phyloP scores from a whole-genome alignment of 2,329 filamentous ascomycete species.

The Fusarium sp. region DNA sequence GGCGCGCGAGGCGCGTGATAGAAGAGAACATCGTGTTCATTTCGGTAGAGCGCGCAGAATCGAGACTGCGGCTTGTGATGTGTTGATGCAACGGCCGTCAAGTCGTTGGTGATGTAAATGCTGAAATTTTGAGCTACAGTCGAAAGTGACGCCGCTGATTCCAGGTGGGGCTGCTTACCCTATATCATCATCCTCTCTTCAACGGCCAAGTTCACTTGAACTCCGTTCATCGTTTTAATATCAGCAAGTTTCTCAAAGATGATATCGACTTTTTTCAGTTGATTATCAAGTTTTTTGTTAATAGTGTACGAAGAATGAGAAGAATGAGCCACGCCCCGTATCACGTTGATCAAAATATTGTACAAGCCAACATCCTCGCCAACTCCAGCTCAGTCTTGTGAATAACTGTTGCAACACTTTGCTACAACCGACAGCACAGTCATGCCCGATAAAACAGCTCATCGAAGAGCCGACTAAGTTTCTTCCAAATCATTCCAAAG shows the following conservation, averaged over 20 bases:
- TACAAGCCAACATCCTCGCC: too few relatives aligned
- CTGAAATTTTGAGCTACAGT: constrained; percentile 42
- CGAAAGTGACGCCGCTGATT: constrained; percentile 29
- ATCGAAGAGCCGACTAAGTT: not conserved
- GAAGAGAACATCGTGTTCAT: constrained; percentile 44
- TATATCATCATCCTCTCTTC: not conserved
- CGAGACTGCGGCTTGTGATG: constrained; percentile 25
- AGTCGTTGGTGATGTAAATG: constrained; percentile 33
- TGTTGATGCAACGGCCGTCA: constrained; percentile 15
- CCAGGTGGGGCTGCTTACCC: constrained; percentile 30
- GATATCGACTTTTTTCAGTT: not conserved
- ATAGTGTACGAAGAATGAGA: not conserved
- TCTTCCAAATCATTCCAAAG: not conserved
- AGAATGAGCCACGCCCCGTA: not conserved
- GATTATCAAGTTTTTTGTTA: too few relatives aligned
- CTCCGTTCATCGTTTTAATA: constrained; percentile 50
- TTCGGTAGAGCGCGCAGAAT: constrained; percentile 6
- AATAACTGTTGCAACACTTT: accelerated
- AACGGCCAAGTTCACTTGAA: not conserved
- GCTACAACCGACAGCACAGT: not conserved
- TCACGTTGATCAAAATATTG: not conserved
- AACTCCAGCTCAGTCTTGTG: not conserved
- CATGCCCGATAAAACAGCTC: accelerated
- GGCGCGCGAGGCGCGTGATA: constrained; percentile 46
- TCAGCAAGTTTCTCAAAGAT: not conserved